Evolutionary conservation across 495 filamentous ascomycete genomes (phyloP).

Genomic region (Trichoderma erinaceum): DNA sequence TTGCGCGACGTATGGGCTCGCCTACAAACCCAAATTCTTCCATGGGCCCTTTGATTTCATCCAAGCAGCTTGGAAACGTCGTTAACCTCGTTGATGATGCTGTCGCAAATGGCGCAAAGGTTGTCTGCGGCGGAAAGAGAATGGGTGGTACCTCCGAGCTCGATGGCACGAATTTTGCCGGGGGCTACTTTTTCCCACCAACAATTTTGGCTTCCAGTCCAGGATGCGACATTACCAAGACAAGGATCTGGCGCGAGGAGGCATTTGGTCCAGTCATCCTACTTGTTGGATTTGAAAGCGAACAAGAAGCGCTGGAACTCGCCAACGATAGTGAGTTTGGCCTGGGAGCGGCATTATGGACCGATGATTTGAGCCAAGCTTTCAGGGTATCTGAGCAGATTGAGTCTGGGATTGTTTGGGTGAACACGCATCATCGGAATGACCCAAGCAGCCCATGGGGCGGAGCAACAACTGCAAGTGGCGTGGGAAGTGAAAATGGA

Average conservation of each 20-base stretch:
- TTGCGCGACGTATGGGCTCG: constrained; percentile 58
- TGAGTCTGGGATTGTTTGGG: constrained; percentile 56
- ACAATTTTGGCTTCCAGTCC: constrained; percentile 42
- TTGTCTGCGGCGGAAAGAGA: constrained; percentile 32
- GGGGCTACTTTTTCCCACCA: constrained; percentile 54
- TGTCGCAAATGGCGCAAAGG: constrained; percentile 27
- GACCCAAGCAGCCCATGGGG: constrained; percentile 58
- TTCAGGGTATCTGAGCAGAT: constrained; percentile 51
- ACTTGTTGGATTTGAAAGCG: constrained; percentile 40
- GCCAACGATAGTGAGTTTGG: constrained; percentile 49
- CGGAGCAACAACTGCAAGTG: constrained; percentile 46
- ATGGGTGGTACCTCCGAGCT: constrained; percentile 25
- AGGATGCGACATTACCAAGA: constrained; percentile 47
- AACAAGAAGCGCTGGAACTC: constrained; percentile 39
- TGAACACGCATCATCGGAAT: constrained; percentile 57
- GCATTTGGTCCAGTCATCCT: constrained; percentile 49
- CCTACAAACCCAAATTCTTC: constrained; percentile 52
- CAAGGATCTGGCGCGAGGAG: constrained; percentile 39
- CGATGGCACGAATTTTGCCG: constrained; percentile 33
- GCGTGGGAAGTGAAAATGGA: constrained; percentile 54
- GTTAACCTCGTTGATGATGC: constrained; percentile 33
- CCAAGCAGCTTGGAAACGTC: constrained; percentile 32
- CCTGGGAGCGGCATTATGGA: constrained; percentile 53
- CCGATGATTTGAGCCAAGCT: constrained; percentile 51
- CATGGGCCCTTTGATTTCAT: constrained; percentile 44